Percentiles rank a stretch among this genome's conserved stretches.
Conservation (phyloP, 2,329 filamentous ascomycete species). For the Xylaria sp. region DNA sequence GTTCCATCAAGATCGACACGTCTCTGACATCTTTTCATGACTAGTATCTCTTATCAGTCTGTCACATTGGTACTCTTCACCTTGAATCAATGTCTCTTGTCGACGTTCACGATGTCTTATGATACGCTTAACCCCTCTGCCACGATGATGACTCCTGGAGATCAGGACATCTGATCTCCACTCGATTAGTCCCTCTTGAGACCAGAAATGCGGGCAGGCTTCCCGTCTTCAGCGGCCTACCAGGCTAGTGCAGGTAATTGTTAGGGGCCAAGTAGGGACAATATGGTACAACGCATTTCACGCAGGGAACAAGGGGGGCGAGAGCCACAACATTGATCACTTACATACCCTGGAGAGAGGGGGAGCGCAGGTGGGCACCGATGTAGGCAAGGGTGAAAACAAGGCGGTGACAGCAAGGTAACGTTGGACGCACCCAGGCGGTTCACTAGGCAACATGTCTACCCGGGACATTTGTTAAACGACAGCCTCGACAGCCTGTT, state of each 20-base stretch:
- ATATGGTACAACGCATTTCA: not conserved
- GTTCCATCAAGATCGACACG: conserved; percentile 3
- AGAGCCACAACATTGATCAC: not conserved
- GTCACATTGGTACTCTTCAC: conserved; percentile 1
- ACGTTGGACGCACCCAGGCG: not conserved
- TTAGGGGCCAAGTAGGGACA: conserved; percentile 7
- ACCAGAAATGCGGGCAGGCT: conserved; percentile 21
- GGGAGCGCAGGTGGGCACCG: not conserved
- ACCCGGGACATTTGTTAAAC: conserved; percentile 5
- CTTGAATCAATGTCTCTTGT: conserved; percentile 16
- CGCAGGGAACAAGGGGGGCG: conserved; percentile 3
- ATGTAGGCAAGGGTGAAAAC: conserved; percentile 14
- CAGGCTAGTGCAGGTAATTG: not conserved
- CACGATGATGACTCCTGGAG: conserved; percentile 7
- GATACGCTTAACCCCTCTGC: conserved; percentile 10
- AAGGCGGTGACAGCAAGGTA: conserved; percentile 14
- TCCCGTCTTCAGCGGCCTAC: not conserved
- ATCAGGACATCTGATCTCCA: conserved; percentile 10
- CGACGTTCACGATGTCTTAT: conserved; percentile 7
- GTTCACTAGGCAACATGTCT: not conserved
- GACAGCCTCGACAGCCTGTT: conserved; percentile 7
- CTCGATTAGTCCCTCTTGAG: conserved; percentile 20
- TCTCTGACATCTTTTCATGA: no score
- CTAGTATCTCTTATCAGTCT: no score
- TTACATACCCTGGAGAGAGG: conserved; percentile 6